Evolutionary conservation across 2,329 filamentous ascomycete genomes (phyloP).

Genomic region (Trichothecium sympodiale): DNA sequence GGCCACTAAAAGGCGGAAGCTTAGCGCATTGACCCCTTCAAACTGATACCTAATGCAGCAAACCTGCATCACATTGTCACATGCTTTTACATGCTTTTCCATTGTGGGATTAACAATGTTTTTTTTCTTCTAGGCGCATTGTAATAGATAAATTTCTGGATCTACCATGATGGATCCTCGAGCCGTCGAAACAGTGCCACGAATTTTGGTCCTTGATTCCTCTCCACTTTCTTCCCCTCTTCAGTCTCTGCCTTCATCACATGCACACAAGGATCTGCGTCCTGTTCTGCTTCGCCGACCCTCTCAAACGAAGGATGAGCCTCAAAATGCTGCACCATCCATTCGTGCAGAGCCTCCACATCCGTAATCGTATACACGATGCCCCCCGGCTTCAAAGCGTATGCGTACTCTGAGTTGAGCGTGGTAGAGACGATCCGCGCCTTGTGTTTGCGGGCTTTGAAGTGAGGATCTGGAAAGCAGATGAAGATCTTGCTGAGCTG

Average conservation of each 20-base stretch:
- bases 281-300: conserved; percentile 55
- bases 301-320: conserved; percentile 70
- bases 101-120: too few relatives aligned
- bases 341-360: conserved; percentile 83
- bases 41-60: too few relatives aligned
- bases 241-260: conserved; percentile 81
- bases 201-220: conserved; percentile 85
- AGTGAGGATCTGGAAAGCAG: conserved; percentile 97
- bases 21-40: too few relatives aligned
- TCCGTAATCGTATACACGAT: conserved; percentile 95
- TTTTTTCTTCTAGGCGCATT: not conserved
- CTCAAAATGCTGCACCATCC: conserved; percentile 85
- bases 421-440: conserved; percentile 84
- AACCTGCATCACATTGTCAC: too few relatives aligned
- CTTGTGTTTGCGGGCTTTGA: conserved; percentile 96
- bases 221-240: conserved; percentile 90
- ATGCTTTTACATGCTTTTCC: too few relatives aligned
- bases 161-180: conserved; percentile 67
- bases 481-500: conserved; percentile 91
- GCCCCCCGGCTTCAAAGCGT: conserved; percentile 70
- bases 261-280: conserved; percentile 57
- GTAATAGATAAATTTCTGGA: not conserved
- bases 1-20: too few relatives aligned
- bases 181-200: conserved; percentile 77
- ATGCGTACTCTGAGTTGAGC: conserved; percentile 88